A percentile compares a stretch with the other conserved stretches of the same genome.
These are phyloP conservation scores for Leccinum subrobustum DNA, from an alignment of 1,284 basidiomycete genomes.

Conservation along the genomic window DNA sequence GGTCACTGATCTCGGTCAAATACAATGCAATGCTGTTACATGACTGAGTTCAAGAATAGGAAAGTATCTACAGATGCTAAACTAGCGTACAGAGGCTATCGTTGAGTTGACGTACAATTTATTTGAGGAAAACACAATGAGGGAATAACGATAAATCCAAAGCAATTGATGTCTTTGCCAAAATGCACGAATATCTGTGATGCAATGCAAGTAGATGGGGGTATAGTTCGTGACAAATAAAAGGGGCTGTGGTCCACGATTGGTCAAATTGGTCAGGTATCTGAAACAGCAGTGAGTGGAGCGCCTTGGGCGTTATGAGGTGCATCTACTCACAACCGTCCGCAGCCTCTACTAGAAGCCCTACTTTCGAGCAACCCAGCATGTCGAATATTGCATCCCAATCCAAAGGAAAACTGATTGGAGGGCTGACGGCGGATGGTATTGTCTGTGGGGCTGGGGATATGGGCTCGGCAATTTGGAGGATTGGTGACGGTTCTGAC, in stretches of 20 bases:
- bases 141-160: neutral
- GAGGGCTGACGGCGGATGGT: conserved; percentile 10
- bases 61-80: neutral
- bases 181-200: conserved; percentile 1
- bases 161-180: conserved; percentile 7
- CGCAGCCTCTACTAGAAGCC: neutral
- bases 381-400: conserved; percentile 38
- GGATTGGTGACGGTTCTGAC: conserved; percentile 13
- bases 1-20: conserved; percentile 1
- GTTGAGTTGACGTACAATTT: neutral
- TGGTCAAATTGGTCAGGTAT: neutral
- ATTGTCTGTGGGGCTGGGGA: conserved; percentile 9
- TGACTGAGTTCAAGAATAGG: neutral
- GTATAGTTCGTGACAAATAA: conserved; percentile 12
- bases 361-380: conserved; percentile 16
- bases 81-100: neutral
- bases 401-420: conserved; percentile 30
- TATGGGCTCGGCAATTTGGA: conserved; percentile 4
- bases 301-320: neutral
- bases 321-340: conserved; percentile 17
- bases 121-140: neutral
- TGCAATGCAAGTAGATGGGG: conserved; percentile 7
- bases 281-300: conserved; percentile 7
- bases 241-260: neutral
- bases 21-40: conserved; percentile 1